phyloP scores from a whole-genome alignment of 1,139 yeast genomes.

The Nakaseomyces kungkrabaensis region DNA sequence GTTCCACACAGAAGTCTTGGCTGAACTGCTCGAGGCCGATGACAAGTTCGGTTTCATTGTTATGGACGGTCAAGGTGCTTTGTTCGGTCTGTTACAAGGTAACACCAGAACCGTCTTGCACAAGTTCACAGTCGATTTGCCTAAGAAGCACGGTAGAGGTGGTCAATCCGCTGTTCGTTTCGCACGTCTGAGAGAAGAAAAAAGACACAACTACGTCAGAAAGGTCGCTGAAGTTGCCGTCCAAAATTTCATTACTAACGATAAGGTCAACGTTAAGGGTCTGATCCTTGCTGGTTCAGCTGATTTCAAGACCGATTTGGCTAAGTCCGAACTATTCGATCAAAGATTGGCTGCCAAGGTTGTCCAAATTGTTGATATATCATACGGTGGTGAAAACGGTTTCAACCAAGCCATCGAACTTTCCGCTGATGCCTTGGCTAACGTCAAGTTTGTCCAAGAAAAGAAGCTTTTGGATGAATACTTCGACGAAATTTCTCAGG shows the following conservation, averaged over 20 bases:
- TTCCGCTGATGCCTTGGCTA: conserved; percentile 91
- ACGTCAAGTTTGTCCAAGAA: conserved; percentile 95
- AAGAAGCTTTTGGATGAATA: conserved; percentile 86
- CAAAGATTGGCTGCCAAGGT: conserved; percentile 78
- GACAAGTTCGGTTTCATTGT: conserved; percentile 94
- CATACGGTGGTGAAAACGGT: conserved; percentile 98
- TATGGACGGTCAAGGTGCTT: conserved; percentile 98
- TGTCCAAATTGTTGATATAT: conserved; percentile 86
- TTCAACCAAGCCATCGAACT: conserved; percentile 97
- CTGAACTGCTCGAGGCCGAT: conserved; percentile 88
- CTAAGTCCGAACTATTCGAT: conserved; percentile 89
- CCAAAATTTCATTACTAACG: conserved; percentile 85
- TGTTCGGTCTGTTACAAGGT: conserved; percentile 93
- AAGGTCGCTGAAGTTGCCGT: conserved; percentile 98
- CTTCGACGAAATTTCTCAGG: conserved; percentile 95
- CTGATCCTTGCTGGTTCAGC: conserved; percentile 97
- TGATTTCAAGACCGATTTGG: conserved; percentile 90
- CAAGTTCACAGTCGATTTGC: conserved; percentile 93
- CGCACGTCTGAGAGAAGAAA: conserved; percentile 96
- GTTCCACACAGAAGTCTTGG: conserved; percentile 93
- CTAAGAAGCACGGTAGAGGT: conserved; percentile 99
- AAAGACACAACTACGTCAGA: conserved; percentile 95
- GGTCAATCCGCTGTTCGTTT: conserved; percentile 99
- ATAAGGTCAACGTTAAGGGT: conserved; percentile 90
- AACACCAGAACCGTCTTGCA: conserved; percentile 93